These are phyloP conservation scores for Metschnikowia kofuensis DNA, from an alignment of 805 yeast species.

Conservation along the genomic window DNA sequence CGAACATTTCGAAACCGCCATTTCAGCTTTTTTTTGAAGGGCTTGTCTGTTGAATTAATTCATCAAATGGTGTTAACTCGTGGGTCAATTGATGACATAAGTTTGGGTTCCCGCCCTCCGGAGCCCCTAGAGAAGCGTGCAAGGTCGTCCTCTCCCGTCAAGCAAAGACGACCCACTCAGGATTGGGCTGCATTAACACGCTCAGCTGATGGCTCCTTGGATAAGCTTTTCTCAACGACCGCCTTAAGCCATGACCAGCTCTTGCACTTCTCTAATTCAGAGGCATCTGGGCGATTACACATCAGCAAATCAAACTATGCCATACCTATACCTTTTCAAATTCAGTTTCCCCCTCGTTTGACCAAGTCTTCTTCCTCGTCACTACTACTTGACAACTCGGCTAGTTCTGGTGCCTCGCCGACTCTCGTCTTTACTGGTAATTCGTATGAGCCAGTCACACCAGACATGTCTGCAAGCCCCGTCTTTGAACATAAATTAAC, in stretches of 20 bases:
- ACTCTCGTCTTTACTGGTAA: slow-evolving; percentile 33
- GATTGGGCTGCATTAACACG: slow-evolving; percentile 19
- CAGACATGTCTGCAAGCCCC: background rate
- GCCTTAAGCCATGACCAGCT: slow-evolving; percentile 25
- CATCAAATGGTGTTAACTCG: slow-evolving; percentile 6
- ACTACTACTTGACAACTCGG: background rate
- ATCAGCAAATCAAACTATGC: slow-evolving; percentile 27
- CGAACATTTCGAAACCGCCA: too few relatives aligned
- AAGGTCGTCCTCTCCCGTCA: slow-evolving; percentile 35
- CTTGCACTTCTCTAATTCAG: slow-evolving; percentile 30
- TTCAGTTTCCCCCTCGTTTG: slow-evolving; percentile 40
- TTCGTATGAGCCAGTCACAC: slow-evolving; percentile 35
- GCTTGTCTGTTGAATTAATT: background rate
- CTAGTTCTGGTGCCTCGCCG: background rate
- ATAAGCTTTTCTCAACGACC: slow-evolving; percentile 26
- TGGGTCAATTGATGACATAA: slow-evolving; percentile 6
- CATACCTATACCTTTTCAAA: slow-evolving; percentile 43
- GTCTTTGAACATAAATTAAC: background rate
- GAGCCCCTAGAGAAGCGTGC: slow-evolving; percentile 24
- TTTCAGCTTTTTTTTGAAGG: background rate
- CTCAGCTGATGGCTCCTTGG: slow-evolving; percentile 7
- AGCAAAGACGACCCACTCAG: slow-evolving; percentile 25
- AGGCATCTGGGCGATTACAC: slow-evolving; percentile 36
- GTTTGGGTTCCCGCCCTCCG: slow-evolving; percentile 3
- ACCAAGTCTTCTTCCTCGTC: slow-evolving; percentile 16